These are phyloP conservation scores for Periconia digitata DNA, from an alignment of 2,329 filamentous ascomycete genomes.

Conservation along the genomic window DNA sequence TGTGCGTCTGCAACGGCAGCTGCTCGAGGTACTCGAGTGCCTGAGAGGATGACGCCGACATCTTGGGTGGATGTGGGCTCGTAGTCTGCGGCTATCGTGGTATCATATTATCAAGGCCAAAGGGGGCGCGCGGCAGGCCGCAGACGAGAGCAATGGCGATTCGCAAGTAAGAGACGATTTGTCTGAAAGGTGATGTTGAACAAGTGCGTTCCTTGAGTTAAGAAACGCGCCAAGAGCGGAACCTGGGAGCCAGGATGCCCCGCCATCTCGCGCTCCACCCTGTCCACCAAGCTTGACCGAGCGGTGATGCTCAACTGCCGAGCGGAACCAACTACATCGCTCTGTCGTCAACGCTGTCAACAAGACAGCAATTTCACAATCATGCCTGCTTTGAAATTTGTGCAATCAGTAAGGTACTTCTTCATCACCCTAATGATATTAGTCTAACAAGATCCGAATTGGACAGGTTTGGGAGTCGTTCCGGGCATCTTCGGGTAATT, in stretches of 20 bases:
- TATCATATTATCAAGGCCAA: slow-evolving; percentile 34
- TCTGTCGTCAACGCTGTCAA: slow-evolving; percentile 15
- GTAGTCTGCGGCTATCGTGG: slow-evolving; percentile 20
- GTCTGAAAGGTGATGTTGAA: background rate
- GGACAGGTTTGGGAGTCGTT: slow-evolving; percentile 81
- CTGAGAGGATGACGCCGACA: slow-evolving; percentile 60
- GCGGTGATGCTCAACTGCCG: slow-evolving; percentile 12
- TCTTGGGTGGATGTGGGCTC: slow-evolving; percentile 46
- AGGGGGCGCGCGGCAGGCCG: slow-evolving; percentile 10
- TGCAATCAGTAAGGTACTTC: slow-evolving; percentile 59
- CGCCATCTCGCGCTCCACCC: slow-evolving; percentile 8
- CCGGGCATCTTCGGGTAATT: slow-evolving; percentile 76
- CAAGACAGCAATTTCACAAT: slow-evolving; percentile 3
- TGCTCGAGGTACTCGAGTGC: slow-evolving; percentile 90
- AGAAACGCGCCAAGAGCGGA: slow-evolving; percentile 19
- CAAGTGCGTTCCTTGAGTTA: slow-evolving; percentile 19
- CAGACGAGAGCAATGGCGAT: slow-evolving; percentile 11
- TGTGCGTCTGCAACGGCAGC: slow-evolving; percentile 85
- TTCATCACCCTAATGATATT: background rate
- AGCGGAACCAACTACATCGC: slow-evolving; percentile 24
- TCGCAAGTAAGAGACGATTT: slow-evolving; percentile 7
- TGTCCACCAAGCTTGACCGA: background rate
- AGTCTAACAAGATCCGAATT: slow-evolving; percentile 14
- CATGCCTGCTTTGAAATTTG: slow-evolving; percentile 60
- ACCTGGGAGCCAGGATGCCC: background rate